Evolutionary conservation across 225 moss, liverwort and hornwort species (phyloP), one percentile per base, ranked within the genome.

Genomic region (Physcomitrium patens): DNA sequence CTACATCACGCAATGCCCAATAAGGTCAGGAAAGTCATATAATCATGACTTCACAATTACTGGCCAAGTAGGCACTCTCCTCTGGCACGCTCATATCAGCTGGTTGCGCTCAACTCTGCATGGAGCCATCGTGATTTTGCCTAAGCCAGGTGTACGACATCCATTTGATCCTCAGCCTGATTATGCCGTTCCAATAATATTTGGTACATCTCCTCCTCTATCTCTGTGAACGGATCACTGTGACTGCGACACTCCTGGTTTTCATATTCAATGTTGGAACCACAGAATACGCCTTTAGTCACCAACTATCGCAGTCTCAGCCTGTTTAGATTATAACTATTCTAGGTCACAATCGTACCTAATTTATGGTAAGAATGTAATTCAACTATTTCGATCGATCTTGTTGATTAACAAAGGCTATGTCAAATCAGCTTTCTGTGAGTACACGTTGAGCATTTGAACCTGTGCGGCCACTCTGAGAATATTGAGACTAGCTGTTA

Each of bases 21-120:
- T 91, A 42, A 73, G 86, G 44, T 76, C 28, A 65, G 10, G 41
- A 16, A 60, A 42, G 43, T 65, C 62, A 59, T 20, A 47, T 7
- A 69, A 62, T 3, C 73, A 91, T 67, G 79, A 91, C 58, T 89
- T 89, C 76, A 76, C 81, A 48, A 81, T 91, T 43, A 20, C 49
- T 18, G 82, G 79, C 16, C 85, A 91, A 68, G 74, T 67, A 45
- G 89, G 89, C 46, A 89, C 89, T 17, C 72, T 87, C 64, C 85
- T 86, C 50, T 91, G 89, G 85, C 91, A 91, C 31, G 87, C 91
- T 60, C 89, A 91, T 65, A 79, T 89, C 64, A 85, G 63, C 27
- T 89, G 91, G 89, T 67, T 89, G 69, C 86, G 91, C 26, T 67
- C 91, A 45, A 89, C 87, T 65, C 61, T 89, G 41, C 74, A 91